Conservation (phyloP, 2,329 filamentous ascomycete species). For the Leptographium procerum region DNA sequence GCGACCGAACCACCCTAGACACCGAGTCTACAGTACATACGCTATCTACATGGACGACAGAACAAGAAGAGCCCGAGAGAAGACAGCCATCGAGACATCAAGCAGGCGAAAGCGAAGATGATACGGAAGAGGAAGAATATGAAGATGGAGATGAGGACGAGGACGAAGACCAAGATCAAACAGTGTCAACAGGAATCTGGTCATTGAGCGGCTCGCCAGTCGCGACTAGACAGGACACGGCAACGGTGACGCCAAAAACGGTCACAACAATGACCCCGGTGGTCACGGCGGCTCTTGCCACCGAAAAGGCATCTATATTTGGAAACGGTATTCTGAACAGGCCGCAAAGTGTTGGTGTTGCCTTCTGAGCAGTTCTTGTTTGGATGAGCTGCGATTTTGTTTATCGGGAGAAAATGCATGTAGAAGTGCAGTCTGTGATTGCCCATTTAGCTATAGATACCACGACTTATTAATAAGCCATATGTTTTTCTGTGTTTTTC, state of each 20-base stretch:
- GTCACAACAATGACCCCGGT: slow-evolving; percentile 4
- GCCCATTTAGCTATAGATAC: not conserved
- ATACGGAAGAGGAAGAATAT: slow-evolving; percentile 20
- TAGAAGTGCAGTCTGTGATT: not conserved
- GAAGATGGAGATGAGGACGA: slow-evolving; percentile 18
- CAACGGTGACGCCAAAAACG: slow-evolving; percentile 14
- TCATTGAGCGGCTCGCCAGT: slow-evolving; percentile 35
- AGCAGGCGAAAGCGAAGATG: slow-evolving; percentile 20
- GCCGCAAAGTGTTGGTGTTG: slow-evolving; percentile 34
- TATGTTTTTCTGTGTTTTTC: not conserved
- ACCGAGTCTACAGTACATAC: slow-evolving; percentile 28
- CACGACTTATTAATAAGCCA: not conserved
- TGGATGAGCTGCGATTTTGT: no score
- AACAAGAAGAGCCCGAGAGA: slow-evolving; percentile 23
- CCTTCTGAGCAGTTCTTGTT: slow-evolving; percentile 23
- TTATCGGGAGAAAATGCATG: not conserved
- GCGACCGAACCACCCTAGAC: slow-evolving; percentile 28
- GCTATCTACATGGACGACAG: slow-evolving; percentile 38
- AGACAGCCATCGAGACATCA: slow-evolving; percentile 16
- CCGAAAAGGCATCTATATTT: not conserved
- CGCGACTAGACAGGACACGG: slow-evolving; percentile 24
- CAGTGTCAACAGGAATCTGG: slow-evolving; percentile 24
- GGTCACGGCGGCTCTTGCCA: not conserved
- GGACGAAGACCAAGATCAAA: slow-evolving; percentile 17
- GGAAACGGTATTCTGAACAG: slow-evolving; percentile 9